These are phyloP conservation scores for Pseudotsuga menziesii DNA, from an alignment of 75 land plant genomes.

Conservation along the genomic window DNA sequence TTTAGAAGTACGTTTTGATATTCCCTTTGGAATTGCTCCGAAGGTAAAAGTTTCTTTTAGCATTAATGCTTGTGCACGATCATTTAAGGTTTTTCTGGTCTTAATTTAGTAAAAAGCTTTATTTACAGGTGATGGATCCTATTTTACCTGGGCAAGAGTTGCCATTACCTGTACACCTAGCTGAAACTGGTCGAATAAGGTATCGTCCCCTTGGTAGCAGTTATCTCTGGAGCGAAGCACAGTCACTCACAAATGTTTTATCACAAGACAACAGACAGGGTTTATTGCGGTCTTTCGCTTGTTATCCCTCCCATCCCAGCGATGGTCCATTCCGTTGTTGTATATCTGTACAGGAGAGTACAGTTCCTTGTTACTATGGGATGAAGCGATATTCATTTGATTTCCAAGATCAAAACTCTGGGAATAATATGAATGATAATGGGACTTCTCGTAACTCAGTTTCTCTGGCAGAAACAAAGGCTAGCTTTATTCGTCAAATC, in stretches of 20 bases:
- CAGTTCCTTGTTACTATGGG: conserved; percentile 14
- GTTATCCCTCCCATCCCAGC: conserved; percentile 81
- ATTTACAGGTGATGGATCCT: conserved; percentile 80
- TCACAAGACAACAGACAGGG: conserved; percentile 43
- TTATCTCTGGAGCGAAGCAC: conserved; percentile 94
- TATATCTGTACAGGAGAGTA: conserved; percentile 47
- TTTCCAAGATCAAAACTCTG: conserved; percentile 1
- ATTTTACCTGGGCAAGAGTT: conserved; percentile 82
- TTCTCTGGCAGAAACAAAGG: conserved; percentile 19
- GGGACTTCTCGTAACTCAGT: background rate
- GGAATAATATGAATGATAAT: conserved; percentile 6
- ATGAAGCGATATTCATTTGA: conserved; percentile 18
- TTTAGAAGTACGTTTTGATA: conserved; percentile 92
- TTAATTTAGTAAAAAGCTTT: conserved; percentile 9
- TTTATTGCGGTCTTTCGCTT: conserved; percentile 66
- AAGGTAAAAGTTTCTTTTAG: conserved; percentile 48
- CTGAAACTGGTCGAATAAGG: conserved; percentile 80
- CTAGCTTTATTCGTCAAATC: conserved; percentile 44
- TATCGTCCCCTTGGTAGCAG: conserved; percentile 78
- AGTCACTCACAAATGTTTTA: conserved; percentile 56
- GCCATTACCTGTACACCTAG: conserved; percentile 96
- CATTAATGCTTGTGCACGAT: background rate
- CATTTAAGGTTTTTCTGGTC: background rate
- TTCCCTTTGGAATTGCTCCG: conserved; percentile 88
- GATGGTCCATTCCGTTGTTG: conserved; percentile 88